These are phyloP conservation scores for Albugo laibachii DNA, from an alignment of 352 stramenopile genomes.

Conservation along the genomic window DNA sequence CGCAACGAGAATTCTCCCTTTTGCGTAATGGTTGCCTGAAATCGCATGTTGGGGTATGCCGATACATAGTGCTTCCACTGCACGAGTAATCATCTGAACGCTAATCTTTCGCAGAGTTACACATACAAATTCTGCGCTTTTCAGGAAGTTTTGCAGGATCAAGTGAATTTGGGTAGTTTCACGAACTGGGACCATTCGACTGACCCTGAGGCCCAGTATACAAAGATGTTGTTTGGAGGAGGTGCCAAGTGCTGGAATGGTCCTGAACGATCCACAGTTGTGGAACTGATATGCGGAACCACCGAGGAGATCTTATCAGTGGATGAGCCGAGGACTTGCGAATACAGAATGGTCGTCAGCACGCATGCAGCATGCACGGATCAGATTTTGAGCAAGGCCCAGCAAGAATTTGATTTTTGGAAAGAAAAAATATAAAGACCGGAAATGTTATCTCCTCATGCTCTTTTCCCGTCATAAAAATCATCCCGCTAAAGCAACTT, in stretches of 20 bases:
- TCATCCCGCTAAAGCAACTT: no score
- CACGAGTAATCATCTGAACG: not conserved
- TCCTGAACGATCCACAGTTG: slow-evolving; percentile 50
- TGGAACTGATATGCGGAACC: slow-evolving; percentile 48
- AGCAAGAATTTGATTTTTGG: no score
- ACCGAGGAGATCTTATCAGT: slow-evolving; percentile 42
- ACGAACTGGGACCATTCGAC: slow-evolving; percentile 18
- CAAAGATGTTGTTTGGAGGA: slow-evolving; percentile 31
- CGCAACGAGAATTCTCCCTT: slow-evolving; percentile 42
- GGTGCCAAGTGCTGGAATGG: slow-evolving; percentile 80
- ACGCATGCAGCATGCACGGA: slow-evolving; percentile 1
- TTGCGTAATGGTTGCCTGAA: slow-evolving; percentile 62
- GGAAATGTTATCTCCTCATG: no score
- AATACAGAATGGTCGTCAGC: slow-evolving; percentile 19
- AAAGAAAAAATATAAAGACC: no score
- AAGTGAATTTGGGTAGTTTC: slow-evolving; percentile 60
- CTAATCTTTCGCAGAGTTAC: slow-evolving; percentile 36
- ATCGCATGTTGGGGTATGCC: slow-evolving; percentile 48
- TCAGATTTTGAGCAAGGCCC: no score
- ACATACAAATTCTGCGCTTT: slow-evolving; percentile 80
- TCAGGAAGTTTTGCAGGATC: slow-evolving; percentile 56
- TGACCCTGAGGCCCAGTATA: not conserved
- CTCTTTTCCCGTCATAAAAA: not conserved
- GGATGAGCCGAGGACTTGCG: slow-evolving; percentile 70
- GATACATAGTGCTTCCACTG: not conserved